Evolutionary conservation across 345 rosid species (phyloP).

Genomic region (Murraya koenigii): DNA sequence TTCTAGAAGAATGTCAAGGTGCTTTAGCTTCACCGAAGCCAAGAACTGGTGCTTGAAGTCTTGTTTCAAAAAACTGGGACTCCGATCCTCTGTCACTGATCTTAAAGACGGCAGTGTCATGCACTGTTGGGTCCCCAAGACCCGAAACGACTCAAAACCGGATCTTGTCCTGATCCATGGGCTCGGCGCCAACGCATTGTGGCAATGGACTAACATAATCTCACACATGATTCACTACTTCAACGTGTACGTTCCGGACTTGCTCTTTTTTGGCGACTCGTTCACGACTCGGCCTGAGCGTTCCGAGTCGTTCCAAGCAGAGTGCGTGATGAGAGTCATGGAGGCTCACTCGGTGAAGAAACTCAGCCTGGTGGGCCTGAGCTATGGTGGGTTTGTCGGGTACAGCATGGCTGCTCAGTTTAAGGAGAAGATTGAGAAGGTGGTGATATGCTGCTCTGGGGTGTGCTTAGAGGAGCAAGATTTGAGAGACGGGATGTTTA

Average conservation of each 20-base stretch:
- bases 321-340: slow-evolving; percentile 60
- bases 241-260: slow-evolving; percentile 74
- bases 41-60: slow-evolving; percentile 44
- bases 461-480: slow-evolving; percentile 85
- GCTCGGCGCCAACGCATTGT: slow-evolving; percentile 68
- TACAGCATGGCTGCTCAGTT: slow-evolving; percentile 70
- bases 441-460: slow-evolving; percentile 70
- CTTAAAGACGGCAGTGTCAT: slow-evolving; percentile 72
- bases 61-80: slow-evolving; percentile 49
- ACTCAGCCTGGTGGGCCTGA: slow-evolving; percentile 66
- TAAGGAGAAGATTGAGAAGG: slow-evolving; percentile 57
- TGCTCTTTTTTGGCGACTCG: slow-evolving; percentile 76
- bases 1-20: slow-evolving; percentile 42
- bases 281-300: slow-evolving; percentile 71
- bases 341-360: slow-evolving; percentile 47
- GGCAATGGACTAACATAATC: slow-evolving; percentile 71
- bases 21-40: slow-evolving; percentile 62
- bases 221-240: slow-evolving; percentile 39
- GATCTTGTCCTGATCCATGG: slow-evolving; percentile 84
- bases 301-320: slow-evolving; percentile 69
- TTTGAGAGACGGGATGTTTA: slow-evolving; percentile 54
- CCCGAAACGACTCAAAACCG: slow-evolving; percentile 36
- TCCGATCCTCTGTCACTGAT: slow-evolving; percentile 58
- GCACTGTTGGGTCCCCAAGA: slow-evolving; percentile 78
- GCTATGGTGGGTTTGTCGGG: slow-evolving; percentile 85